Percentiles rank a stretch among this genome's conserved stretches.
Evolutionary conservation across 1,284 basidiomycete species (phyloP).

Genomic region (Ceratobasidium sp.): DNA sequence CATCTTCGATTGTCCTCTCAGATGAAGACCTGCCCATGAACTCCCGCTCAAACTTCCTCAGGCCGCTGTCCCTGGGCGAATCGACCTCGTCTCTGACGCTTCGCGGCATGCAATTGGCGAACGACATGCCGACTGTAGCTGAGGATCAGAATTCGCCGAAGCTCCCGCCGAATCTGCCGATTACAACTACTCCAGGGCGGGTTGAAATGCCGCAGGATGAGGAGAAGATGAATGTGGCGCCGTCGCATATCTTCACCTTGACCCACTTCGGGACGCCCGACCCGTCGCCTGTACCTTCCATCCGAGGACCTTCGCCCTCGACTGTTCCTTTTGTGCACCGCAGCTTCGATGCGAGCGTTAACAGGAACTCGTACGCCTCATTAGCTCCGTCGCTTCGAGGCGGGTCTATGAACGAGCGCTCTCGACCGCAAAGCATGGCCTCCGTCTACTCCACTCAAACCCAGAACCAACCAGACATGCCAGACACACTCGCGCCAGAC

Average conservation of each 20-base stretch:
- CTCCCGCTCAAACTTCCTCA: constrained; percentile 18
- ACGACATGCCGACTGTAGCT: constrained; percentile 8
- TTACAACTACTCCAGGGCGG: neutral
- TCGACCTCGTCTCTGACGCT: neutral
- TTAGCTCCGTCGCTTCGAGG: constrained; percentile 5
- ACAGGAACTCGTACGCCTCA: constrained; percentile 6
- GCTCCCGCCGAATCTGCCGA: neutral
- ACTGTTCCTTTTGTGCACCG: no score
- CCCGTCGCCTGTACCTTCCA: neutral
- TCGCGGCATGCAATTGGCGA: constrained; percentile 3
- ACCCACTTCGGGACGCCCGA: constrained; percentile 5
- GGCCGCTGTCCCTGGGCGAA: constrained; percentile 33
- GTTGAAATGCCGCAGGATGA: neutral
- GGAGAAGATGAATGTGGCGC: neutral
- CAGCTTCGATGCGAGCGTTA: neutral
- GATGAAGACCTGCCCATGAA: constrained; percentile 19
- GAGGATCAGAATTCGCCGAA: constrained; percentile 11
- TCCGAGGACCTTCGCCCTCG: neutral
- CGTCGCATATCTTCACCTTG: constrained; percentile 18
- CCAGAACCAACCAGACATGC: neutral
- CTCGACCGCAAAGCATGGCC: constrained; percentile 26
- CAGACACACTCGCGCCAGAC: constrained; percentile 20
- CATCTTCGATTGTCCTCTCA: constrained; percentile 35
- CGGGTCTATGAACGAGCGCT: neutral
- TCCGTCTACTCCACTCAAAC: constrained; percentile 36